Conservation (phyloP, 2,329 filamentous ascomycete species). For the Paraconiothyrium sp. region DNA sequence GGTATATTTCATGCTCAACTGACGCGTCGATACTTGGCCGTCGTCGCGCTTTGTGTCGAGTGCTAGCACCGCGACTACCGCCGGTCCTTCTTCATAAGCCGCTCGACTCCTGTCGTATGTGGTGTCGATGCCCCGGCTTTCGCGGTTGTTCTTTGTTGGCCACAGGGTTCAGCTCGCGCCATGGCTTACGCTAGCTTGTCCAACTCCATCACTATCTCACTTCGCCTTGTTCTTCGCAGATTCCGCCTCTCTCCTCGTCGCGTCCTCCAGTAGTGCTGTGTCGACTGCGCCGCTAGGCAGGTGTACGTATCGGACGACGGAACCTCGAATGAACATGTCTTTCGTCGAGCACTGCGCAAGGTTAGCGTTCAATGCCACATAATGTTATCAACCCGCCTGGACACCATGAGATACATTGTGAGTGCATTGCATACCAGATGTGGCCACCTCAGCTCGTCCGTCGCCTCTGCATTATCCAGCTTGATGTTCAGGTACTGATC, state of each 20-base stretch:
- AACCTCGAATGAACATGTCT: slow-evolving; percentile 95
- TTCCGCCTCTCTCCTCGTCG: slow-evolving; percentile 61
- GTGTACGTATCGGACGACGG: slow-evolving; percentile 92
- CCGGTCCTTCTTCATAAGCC: background rate
- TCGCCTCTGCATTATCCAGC: slow-evolving; percentile 91
- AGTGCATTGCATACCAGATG: slow-evolving; percentile 71
- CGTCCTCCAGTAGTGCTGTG: slow-evolving; percentile 87
- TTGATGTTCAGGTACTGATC: slow-evolving; percentile 99
- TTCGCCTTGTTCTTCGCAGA: slow-evolving; percentile 50
- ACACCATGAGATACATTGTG: background rate
- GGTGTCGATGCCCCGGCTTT: background rate
- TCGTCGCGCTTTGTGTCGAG: background rate
- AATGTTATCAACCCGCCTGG: too few species aligned
- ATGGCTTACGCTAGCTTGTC: slow-evolving; percentile 6
- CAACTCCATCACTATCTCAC: slow-evolving; percentile 29
- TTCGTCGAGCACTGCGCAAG: slow-evolving; percentile 75
- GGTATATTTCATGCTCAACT: slow-evolving; percentile 10
- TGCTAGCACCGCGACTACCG: background rate
- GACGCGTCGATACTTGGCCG: background rate
- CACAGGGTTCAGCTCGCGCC: background rate
- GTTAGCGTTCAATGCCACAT: slow-evolving; percentile 14
- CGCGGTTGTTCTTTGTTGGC: background rate
- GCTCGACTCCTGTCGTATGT: background rate
- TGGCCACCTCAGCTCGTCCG: slow-evolving; percentile 94
- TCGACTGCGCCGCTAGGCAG: slow-evolving; percentile 84